Evolutionary conservation across 108 stramenopile genomes (phyloP).

Genomic region (Cyclotella distinguenda): DNA sequence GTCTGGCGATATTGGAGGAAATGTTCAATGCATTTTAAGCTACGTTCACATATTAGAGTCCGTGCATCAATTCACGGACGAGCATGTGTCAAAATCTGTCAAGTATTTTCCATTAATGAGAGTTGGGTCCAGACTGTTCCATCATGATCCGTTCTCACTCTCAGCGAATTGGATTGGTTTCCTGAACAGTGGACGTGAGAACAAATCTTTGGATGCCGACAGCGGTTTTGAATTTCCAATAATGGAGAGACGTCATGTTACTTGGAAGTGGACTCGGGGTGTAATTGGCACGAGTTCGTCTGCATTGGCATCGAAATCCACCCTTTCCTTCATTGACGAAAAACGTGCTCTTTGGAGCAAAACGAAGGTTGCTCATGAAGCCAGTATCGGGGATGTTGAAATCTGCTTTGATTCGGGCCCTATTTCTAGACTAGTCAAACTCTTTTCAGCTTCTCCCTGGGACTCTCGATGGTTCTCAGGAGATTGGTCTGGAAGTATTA

Average conservation of each 20-base stretch:
- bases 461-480: constrained; percentile 69
- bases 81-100: constrained; percentile 23
- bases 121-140: constrained; percentile 27
- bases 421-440: constrained; percentile 34
- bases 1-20: constrained; percentile 51
- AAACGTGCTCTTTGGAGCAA: constrained; percentile 32
- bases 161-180: constrained; percentile 16
- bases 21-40: constrained; percentile 61
- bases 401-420: constrained; percentile 51
- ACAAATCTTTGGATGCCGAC: constrained; percentile 10
- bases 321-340: constrained; percentile 52
- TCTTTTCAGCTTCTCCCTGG: constrained; percentile 36
- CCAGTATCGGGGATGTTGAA: constrained; percentile 63
- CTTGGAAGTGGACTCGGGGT: constrained; percentile 63
- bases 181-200: constrained; percentile 5
- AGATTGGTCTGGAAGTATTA: constrained; percentile 59
- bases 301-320: constrained; percentile 69
- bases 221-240: constrained; percentile 68
- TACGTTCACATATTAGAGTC: constrained; percentile 44
- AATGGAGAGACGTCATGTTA: constrained; percentile 48
- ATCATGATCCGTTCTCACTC: constrained; percentile 30
- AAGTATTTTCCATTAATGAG: constrained; percentile 35
- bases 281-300: constrained; percentile 30
- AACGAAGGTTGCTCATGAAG: constrained; percentile 56
- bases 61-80: constrained; percentile 7